These are phyloP conservation scores for Dacryopinax spathularia DNA, from an alignment of 768 basidiomycete species.

Conservation along the genomic window DNA sequence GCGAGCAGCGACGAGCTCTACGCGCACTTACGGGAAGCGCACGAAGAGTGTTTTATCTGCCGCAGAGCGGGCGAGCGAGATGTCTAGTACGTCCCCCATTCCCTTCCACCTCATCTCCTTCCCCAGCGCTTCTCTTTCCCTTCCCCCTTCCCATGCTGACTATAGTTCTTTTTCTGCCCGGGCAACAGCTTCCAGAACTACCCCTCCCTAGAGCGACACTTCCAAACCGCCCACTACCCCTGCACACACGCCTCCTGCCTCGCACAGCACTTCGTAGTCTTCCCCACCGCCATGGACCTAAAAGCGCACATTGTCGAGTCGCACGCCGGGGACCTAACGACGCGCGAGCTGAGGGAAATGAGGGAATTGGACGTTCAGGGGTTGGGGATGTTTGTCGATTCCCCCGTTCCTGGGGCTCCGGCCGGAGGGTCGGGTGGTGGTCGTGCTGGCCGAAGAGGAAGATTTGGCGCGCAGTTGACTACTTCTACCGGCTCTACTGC, in stretches of 20 bases:
- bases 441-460: conserved; percentile 18
- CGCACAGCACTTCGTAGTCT: conserved; percentile 87
- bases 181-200: conserved; percentile 62
- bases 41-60: conserved; percentile 96
- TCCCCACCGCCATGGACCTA: conserved; percentile 72
- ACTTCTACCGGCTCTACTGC: conserved; percentile 67
- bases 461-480: conserved; percentile 38
- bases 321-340: conserved; percentile 59
- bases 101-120: background rate
- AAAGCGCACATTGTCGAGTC: conserved; percentile 82
- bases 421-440: conserved; percentile 22
- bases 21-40: conserved; percentile 78
- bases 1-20: conserved; percentile 90
- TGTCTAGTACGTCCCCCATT: conserved; percentile 67
- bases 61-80: conserved; percentile 64
- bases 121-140: too few species aligned
- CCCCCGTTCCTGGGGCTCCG: conserved; percentile 40
- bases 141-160: background rate
- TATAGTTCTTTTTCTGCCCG: background rate
- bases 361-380: conserved; percentile 54
- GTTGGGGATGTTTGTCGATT: conserved; percentile 46
- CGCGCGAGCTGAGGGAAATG: conserved; percentile 54
- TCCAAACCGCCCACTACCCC: conserved; percentile 58
- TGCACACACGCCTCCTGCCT: conserved; percentile 63
- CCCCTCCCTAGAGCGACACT: conserved; percentile 60